A percentile compares a stretch with the other conserved stretches of the same genome.
Conservation (phyloP, 177 flowering plant species). For the Vitis hybrid region DNA sequence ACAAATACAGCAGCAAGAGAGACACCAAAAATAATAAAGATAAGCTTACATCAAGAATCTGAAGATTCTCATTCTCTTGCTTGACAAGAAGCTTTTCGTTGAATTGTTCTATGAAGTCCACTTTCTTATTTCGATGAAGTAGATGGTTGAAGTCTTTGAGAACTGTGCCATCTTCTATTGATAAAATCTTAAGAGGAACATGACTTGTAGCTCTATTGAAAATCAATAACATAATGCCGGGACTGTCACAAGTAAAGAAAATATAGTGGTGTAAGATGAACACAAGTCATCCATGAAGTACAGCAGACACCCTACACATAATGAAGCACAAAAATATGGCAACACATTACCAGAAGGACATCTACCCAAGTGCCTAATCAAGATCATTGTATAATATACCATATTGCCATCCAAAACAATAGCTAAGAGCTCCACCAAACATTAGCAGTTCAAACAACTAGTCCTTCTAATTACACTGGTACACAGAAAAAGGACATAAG, state of each 20-base stretch:
- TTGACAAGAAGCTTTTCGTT: slow-evolving; percentile 98
- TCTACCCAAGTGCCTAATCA: too few species aligned
- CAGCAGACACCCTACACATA: background rate
- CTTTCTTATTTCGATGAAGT: slow-evolving; percentile 94
- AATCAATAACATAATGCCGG: slow-evolving; percentile 96
- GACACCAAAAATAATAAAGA: too few species aligned
- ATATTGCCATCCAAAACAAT: too few species aligned
- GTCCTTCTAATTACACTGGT: too few species aligned
- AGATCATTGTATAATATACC: too few species aligned
- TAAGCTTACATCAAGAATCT: slow-evolving; percentile 86
- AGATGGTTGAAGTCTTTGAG: slow-evolving; percentile 90
- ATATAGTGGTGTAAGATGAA: background rate
- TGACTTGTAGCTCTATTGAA: slow-evolving; percentile 67
- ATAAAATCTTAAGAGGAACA: slow-evolving; percentile 94
- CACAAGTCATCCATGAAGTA: background rate
- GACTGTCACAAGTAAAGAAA: slow-evolving; percentile 46
- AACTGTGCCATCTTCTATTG: slow-evolving; percentile 97
- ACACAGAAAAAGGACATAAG: too few species aligned
- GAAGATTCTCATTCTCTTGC: slow-evolving; percentile 97
- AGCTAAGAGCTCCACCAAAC: too few species aligned
- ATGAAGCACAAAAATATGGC: background rate
- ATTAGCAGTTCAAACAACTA: too few species aligned
- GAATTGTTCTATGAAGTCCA: slow-evolving; percentile 97
- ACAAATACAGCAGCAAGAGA: background rate
- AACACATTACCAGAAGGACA: too few species aligned